Evolutionary conservation across 352 stramenopile genomes (phyloP), one percentile per base, ranked within the genome.

Genomic region (Globisporangium parvum): DNA sequence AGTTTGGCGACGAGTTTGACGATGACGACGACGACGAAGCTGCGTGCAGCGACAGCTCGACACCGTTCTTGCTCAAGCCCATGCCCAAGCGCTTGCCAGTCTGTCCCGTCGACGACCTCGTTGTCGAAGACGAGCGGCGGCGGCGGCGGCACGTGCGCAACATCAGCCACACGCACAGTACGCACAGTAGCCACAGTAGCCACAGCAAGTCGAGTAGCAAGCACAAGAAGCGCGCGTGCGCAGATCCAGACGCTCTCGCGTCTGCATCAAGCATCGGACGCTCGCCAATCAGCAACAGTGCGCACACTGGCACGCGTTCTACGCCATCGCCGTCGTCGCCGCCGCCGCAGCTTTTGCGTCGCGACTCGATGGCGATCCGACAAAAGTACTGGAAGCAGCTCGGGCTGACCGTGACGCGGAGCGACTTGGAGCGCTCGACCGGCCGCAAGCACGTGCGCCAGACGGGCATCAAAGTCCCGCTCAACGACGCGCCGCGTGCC

Each of bases 361-460:
- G 86, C 54, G 85, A 95, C 64, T 88, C 77, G 21, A 87, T 87
- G 59, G 80, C 81, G 4, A 91, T 95, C 51, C 80, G 85, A 41
- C 77, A 88, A 61, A 77, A 93, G 61, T 95, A 95, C 61, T 91
- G 79, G 85, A 93, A 72, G 54, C 83, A 95, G 57, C 62, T 95
- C 11, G 85, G 85, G 31, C 79, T 95, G 39, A 91, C 73, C 68
- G 48, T 88, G 24, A 89, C 83, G 11, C 80, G 78, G n/a, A 81
- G 76, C 26, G 83, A 95, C 55, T 58, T 95, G 24, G 83, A 93
- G 62, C 85, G 87, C 51, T 86, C 78, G 37, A 91, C 79, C 0
- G 78, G 78, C 10, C 69, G 69, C 33, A 82, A 78, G 37, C 78
- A 73, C 14, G 66, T 87, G 47, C 80, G 83, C 10, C 74, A 75